Evolutionary conservation across 2,329 filamentous ascomycete species (phyloP), one percentile per base, ranked within the genome.

Genomic region (Meredithiella fracta): DNA sequence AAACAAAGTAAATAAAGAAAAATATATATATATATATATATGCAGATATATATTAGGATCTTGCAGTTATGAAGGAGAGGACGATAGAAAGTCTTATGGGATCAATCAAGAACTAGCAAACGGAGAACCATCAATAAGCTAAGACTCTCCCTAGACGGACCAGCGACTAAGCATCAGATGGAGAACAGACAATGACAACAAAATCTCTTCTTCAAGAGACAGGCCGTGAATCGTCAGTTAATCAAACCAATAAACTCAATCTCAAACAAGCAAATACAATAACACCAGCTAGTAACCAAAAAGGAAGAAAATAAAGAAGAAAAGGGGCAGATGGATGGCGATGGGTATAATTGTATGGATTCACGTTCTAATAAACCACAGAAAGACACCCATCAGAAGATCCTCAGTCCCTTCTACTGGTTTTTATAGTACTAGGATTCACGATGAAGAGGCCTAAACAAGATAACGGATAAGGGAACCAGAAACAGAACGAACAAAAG

Each of bases 321-420:
- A 50, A 25, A 50, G 49, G 22, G 37, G 47, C 25, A 56, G 51
- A 23, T 47, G 55, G 26, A 26, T n/a, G 44, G 11, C 23, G 52
- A 47, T 47, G 52, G 26, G 40, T 47, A 51, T 53, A 53, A 31
- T 40, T 53, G 51, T 53, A 42, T 22, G 51, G 37, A 23, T 23
- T 53, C 34, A 23, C 31, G 51, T 53, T 17, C 49, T 29, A 51
- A 31, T n/a, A 25, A 31, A 17, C 49, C 26, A 29, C 25, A 50
- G 17, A n/a, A 6, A 42, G 15, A 37, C 7, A 42, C 14, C 5
- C 38, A 15, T 42, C 38, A 42, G 17, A 42, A 42, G 38, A 42
- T 42, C 38, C 38, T 20, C 38, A 5, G 17, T 5, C n/a, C 38
- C 11, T n/a, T 20, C 11, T n/a, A 15, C 38, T n/a, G 29, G 5